Percentiles rank a stretch among this genome's conserved stretches.
Evolutionary conservation across 78 protist genomes (phyloP).

Genomic region (Dictyostelium firmibasis): DNA sequence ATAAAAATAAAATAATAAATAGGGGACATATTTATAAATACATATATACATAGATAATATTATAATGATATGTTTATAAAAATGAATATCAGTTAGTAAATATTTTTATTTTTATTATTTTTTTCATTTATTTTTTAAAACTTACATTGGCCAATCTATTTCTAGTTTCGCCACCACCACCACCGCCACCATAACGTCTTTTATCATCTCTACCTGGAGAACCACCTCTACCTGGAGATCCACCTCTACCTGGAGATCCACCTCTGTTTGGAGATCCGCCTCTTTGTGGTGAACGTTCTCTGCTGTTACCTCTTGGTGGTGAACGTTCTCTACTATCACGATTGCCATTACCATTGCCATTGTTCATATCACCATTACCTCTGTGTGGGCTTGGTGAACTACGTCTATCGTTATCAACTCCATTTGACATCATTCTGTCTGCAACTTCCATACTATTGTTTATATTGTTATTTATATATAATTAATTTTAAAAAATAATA

Average conservation of each 20-base stretch:
- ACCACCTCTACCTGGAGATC: constrained; percentile 1
- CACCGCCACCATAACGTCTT: neutral
- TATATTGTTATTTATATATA: neutral
- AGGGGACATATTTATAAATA: too few species aligned
- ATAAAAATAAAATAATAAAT: neutral
- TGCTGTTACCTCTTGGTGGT: constrained; percentile 24
- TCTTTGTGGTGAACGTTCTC: constrained; percentile 26
- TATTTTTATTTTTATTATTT: neutral
- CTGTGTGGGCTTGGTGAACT: constrained; percentile 22
- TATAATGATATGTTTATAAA: too few species aligned
- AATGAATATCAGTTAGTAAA: too few species aligned
- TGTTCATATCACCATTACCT: constrained; percentile 11
- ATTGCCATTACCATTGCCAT: neutral
- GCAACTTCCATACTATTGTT: neutral
- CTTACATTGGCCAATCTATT: constrained; percentile 50
- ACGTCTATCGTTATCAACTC: neutral
- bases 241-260: neutral
- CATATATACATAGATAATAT: too few species aligned
- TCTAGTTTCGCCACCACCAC: neutral
- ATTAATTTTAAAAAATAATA: too few species aligned
- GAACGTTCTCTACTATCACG: constrained; percentile 20
- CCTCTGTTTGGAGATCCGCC: neutral
- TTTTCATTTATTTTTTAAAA: neutral
- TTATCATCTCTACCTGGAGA: neutral
- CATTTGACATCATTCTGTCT: neutral